These are phyloP conservation scores for Chenopodium album DNA, from an alignment of 148 eudicot genomes.

Conservation along the genomic window DNA sequence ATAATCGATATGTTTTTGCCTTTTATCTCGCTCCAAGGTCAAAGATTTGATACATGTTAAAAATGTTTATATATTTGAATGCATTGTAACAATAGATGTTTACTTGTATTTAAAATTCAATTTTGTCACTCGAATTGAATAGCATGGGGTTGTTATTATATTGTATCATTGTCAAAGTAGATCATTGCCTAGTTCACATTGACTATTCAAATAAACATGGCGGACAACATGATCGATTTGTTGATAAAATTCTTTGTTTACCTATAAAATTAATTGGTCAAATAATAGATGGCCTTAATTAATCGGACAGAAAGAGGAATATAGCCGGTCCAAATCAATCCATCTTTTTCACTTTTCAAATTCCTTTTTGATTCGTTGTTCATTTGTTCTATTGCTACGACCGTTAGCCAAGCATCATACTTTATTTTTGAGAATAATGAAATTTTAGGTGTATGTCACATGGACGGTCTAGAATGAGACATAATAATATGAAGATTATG, in stretches of 20 bases:
- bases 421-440: not conserved
- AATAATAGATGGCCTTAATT: not conserved
- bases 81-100: too few relatives aligned
- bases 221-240: not conserved
- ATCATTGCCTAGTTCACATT: not conserved
- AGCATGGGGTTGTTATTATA: not conserved
- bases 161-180: not conserved
- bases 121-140: too few relatives aligned
- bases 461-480: not conserved
- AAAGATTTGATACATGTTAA: too few relatives aligned
- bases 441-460: not conserved
- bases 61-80: too few relatives aligned
- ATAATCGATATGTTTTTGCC: too few relatives aligned
- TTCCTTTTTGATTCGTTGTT: not conserved
- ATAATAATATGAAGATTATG: too few relatives aligned
- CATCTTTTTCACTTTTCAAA: not conserved
- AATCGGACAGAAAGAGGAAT: conserved; percentile 1
- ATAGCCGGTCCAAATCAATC: not conserved
- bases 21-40: too few relatives aligned
- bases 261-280: not conserved
- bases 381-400: not conserved
- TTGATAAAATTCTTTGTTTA: not conserved
- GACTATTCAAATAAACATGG: conserved; percentile 8
- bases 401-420: not conserved
- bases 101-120: too few relatives aligned